Evolutionary conservation across 1,284 basidiomycete species (phyloP), one percentile per base, ranked within the genome.

Genomic region (Violaceomyces palustris): DNA sequence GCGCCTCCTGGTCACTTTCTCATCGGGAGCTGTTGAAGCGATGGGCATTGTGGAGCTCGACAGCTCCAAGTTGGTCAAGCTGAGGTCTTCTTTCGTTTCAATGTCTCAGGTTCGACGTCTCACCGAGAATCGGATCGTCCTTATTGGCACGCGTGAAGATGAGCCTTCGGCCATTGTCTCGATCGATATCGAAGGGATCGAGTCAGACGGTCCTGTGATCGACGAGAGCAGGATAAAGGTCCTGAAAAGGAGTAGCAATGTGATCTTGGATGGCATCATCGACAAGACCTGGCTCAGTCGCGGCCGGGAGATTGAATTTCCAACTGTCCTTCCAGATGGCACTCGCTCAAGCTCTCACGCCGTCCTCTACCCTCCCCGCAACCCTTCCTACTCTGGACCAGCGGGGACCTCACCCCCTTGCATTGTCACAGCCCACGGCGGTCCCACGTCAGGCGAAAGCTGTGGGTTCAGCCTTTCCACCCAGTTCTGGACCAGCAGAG

Each of bases 371-470:
- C 75, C 79, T 3, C 85, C 85, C 0, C 76, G 74, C 19, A 86
- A 85, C 55, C 80, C 80, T 0, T 70, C 76, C 0, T 85, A 80
- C 61, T 53, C 65, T 1, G 80, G 77, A 0, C 72, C 78, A 4
- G 61, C 68, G 0, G 77, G 75, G 2, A 81, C 83, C 64, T 77
- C 77, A 17, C 84, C 85, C 0, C 85, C 85, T 0, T 82, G 81
- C 52, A 75, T 86, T 12, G 74, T 85, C 6, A 71, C 76, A 31
- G 77, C 79, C 1, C 84, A 87, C 54, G 84, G 84, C 3, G 84
- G 85, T 0, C 85, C 85, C 0, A 86, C 84, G 0, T 58, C 56
- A 1, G 61, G 76, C 4, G 72, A 77, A 0, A 32, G 54, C 1
- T 79, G 81, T 40, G 78, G 77, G 0, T 67, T 87, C 23, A 51